A percentile compares a stretch with the other conserved stretches of the same genome.
phyloP scores from a whole-genome alignment of 1,284 basidiomycete species.

The Microbotryum lychnidis-dioicae region DNA sequence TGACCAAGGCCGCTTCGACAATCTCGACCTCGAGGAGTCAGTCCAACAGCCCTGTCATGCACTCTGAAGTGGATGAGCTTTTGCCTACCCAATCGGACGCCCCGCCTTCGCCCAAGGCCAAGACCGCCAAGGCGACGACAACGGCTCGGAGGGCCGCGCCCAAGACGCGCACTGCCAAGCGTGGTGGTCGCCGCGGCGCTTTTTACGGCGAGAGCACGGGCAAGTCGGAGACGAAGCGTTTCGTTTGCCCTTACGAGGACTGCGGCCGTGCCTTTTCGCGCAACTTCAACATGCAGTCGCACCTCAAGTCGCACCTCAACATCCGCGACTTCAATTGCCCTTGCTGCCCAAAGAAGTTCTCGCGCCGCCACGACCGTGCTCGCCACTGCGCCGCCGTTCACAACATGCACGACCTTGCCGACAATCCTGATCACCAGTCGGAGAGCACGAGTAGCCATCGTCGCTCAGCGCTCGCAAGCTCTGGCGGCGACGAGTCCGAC shows the following conservation, averaged over 20 bases:
- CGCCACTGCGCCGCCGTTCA: constrained; percentile 33
- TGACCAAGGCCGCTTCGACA: too few species aligned
- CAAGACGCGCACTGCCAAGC: constrained; percentile 19
- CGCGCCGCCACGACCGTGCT: constrained; percentile 33
- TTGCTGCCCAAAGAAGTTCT: constrained; percentile 33
- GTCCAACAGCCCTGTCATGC: neutral
- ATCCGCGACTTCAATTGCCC: constrained; percentile 32
- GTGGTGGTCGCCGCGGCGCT: constrained; percentile 16
- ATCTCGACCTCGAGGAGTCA: neutral
- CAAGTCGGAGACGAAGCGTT: constrained; percentile 20
- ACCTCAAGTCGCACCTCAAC: constrained; percentile 30
- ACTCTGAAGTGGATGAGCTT: neutral
- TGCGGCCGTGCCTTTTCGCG: constrained; percentile 32
- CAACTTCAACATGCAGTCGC: constrained; percentile 35
- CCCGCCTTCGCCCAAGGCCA: constrained; percentile 6
- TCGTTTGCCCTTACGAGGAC: constrained; percentile 30
- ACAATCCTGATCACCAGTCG: neutral
- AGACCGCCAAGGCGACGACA: neutral
- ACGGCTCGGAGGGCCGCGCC: neutral
- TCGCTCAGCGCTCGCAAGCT: too few species aligned
- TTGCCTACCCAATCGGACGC: neutral
- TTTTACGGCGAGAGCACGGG: constrained; percentile 14
- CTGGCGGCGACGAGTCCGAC: too few species aligned
- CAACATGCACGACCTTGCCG: constrained; percentile 18
- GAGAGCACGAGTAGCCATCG: neutral